Evolutionary conservation across 2,329 filamentous ascomycete species (phyloP).

Genomic region (Phialophora verrucosa): DNA sequence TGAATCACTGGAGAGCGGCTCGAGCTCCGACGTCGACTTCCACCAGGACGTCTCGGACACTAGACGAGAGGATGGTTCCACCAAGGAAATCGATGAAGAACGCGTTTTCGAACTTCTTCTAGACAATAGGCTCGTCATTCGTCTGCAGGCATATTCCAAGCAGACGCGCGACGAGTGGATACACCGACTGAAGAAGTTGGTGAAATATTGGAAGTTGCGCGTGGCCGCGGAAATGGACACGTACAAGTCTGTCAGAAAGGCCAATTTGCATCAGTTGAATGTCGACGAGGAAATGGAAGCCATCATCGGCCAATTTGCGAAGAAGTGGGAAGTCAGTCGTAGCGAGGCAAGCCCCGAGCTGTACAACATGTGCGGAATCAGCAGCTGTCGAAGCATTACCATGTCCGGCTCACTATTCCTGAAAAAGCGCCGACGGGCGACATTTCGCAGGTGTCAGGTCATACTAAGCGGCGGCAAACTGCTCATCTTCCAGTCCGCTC

Average conservation of each 20-base stretch:
- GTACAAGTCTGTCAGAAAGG: constrained; percentile 61
- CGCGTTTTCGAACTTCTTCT: constrained; percentile 67
- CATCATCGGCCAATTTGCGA: constrained; percentile 67
- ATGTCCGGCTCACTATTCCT: constrained; percentile 68
- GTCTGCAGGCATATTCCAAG: constrained; percentile 64
- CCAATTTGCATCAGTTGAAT: constrained; percentile 64
- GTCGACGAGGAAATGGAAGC: constrained; percentile 72
- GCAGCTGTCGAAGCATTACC: constrained; percentile 65
- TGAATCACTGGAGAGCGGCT: constrained; percentile 57
- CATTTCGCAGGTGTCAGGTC: constrained; percentile 66
- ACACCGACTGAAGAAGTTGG: constrained; percentile 60
- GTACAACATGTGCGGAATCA: constrained; percentile 72
- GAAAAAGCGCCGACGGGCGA: constrained; percentile 66
- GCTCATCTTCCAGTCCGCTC: constrained; percentile 65
- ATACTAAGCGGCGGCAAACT: constrained; percentile 66
- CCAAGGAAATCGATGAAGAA: constrained; percentile 60
- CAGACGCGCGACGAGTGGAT: constrained; percentile 67
- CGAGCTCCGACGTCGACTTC: constrained; percentile 63
- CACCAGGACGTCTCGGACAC: constrained; percentile 56
- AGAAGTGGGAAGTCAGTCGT: constrained; percentile 71
- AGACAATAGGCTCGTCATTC: constrained; percentile 65
- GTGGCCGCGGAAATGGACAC: constrained; percentile 62
- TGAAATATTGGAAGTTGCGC: constrained; percentile 67
- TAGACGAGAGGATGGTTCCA: constrained; percentile 59
- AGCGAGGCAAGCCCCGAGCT: constrained; percentile 66